phyloP scores from a whole-genome alignment of 2,329 filamentous ascomycete genomes.

The Neoascochyta sp. region DNA sequence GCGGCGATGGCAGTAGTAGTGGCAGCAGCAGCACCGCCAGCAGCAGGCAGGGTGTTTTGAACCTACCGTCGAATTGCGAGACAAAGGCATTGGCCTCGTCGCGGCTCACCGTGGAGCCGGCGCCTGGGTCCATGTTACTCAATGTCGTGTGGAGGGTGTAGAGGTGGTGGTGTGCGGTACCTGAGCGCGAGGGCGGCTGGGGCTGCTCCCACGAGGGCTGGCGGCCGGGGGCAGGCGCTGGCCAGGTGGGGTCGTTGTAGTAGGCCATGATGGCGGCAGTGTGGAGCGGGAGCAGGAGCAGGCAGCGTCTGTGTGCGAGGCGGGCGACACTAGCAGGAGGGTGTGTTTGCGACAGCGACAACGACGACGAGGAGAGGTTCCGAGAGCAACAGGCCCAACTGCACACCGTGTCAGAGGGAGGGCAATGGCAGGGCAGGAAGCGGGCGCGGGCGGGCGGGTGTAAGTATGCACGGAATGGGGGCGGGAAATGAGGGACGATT shows the following conservation, averaged over 20 bases:
- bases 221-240: conserved; percentile 57
- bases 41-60: too few relatives aligned
- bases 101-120: conserved; percentile 62
- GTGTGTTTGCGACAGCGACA: conserved; percentile 11
- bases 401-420: conserved; percentile 10
- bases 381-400: conserved; percentile 16
- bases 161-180: conserved; percentile 45
- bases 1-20: too few relatives aligned
- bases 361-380: conserved; percentile 6
- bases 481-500: conserved; percentile 27
- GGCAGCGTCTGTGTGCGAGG: conserved; percentile 3
- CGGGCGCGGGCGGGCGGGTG: conserved; percentile 12
- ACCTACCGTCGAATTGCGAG: conserved; percentile 86
- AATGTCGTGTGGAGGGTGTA: conserved; percentile 11
- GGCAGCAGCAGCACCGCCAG: too few relatives aligned
- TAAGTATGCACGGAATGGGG: conserved; percentile 19
- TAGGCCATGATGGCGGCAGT: conserved; percentile 55
- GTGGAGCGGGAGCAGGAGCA: conserved; percentile 6
- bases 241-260: conserved; percentile 64
- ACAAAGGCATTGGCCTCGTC: conserved; percentile 77
- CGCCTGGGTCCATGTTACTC: conserved; percentile 53
- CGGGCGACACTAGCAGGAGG: conserved; percentile 1
- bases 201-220: conserved; percentile 71
- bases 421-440: conserved; percentile 18
- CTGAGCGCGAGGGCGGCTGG: conserved; percentile 67